A percentile compares a stretch with the other conserved stretches of the same genome.
Conservation (phyloP, 2,329 filamentous ascomycete genomes). For the Stemphylium vesicarium region DNA sequence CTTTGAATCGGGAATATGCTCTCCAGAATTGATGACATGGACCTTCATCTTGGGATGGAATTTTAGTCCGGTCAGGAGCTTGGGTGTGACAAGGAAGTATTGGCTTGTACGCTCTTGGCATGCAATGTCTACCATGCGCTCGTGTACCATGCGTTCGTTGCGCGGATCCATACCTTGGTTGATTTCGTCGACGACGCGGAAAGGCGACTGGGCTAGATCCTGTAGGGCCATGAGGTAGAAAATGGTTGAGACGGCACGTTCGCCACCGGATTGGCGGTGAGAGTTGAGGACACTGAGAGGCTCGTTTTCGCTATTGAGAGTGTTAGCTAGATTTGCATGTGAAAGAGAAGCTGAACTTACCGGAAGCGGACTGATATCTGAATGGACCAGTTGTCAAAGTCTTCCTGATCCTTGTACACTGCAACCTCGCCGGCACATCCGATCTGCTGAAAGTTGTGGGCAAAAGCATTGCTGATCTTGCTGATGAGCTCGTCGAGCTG, state of each 20-base stretch:
- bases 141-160: slow-evolving; percentile 97
- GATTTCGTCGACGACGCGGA: slow-evolving; percentile 98
- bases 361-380: slow-evolving; percentile 96
- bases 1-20: slow-evolving; percentile 58
- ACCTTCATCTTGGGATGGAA: slow-evolving; percentile 94
- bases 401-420: slow-evolving; percentile 82
- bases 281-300: slow-evolving; percentile 83
- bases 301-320: slow-evolving; percentile 64
- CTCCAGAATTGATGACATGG: slow-evolving; percentile 90
- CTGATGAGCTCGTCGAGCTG: slow-evolving; percentile 76
- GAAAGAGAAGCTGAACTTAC: slow-evolving; percentile 53
- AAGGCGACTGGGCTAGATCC: slow-evolving; percentile 89
- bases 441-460: slow-evolving; percentile 92
- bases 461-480: slow-evolving; percentile 88
- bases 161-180: slow-evolving; percentile 99
- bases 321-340: slow-evolving; percentile 13
- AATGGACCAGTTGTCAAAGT: slow-evolving; percentile 93
- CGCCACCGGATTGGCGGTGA: slow-evolving; percentile 94
- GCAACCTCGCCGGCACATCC: slow-evolving; percentile 90
- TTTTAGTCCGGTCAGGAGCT: slow-evolving; percentile 81
- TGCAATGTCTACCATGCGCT: slow-evolving; percentile 97
- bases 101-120: slow-evolving; percentile 76
- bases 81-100: slow-evolving; percentile 98
- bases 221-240: slow-evolving; percentile 99
- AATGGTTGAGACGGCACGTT: slow-evolving; percentile 94